Evolutionary conservation across 495 filamentous ascomycete genomes (phyloP), one percentile per base, ranked within the genome.

Genomic region (Elasticomyces elasticus): DNA sequence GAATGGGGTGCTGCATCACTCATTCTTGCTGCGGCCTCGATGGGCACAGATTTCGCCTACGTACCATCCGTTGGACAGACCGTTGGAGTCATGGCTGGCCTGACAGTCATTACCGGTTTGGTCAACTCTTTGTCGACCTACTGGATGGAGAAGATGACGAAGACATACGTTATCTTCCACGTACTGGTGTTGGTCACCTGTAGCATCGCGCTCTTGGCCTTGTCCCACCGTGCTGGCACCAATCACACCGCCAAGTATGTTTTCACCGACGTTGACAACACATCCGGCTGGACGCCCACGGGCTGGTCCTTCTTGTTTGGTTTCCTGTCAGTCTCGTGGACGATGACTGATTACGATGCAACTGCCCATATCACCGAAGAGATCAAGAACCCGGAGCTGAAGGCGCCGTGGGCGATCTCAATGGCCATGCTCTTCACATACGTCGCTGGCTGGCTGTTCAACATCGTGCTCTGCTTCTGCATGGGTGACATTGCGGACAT

Each of bases 101-200:
- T 81, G 19, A 79, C 78, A 0, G 61, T 81, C 2, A 41, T 79
- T 3, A 76, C 75, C 49, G 79, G 76, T 6, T 53, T 72, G 1
- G 72, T 83, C 58, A 84, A 83, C 69, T 77, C 73, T 0, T 65
- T 84, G 42, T 74, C 78, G 6, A 83, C 81, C 0, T 72, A 75
- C 41, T 81, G 74, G 73, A 75, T 84, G 67, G 81, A 80, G 64
- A 78, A 79, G 55, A 75, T 84, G 66, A 80, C 81, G 43, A 80
- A 78, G 56, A 70, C 69, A 23, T 84, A 84, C 57, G 79, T 81
- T 27, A 75, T 84, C 54, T 82, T 84, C 67, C 81, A 84, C 59
- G 70, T 82, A 47, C 67, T 70, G 30, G 71, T 82, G 6, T 64
- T 83, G 1, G 62, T 82, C 5, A 67, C 73, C 6, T 80, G 78